Base-by-base conservation (phyloP, 495 filamentous ascomycete species). In the Penicillium coprophilum region DNA sequence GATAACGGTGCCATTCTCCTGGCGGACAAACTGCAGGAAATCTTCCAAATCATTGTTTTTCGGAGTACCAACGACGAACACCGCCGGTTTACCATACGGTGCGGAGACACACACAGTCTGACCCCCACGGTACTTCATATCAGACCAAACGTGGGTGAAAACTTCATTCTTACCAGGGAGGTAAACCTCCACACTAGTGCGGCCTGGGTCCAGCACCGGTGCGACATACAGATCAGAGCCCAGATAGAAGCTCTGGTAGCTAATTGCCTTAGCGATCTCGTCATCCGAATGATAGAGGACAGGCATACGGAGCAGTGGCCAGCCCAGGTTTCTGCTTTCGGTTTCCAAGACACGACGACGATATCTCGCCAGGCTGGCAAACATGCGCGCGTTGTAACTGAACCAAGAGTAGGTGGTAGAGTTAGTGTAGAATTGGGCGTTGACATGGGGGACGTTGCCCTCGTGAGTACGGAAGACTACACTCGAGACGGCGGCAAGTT, bases 241-340 rank as follows among this genome's bases (percentile, higher is more conserved):
- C 12, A 67, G 58, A 50, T 57, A 64, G 47, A 59, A 67, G 61
- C 64, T 67, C 41, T 67, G 53, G 32, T 61, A 64, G 58, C 64
- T 67, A 43, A 64, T 64, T 2, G 45, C 50, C 56, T 62, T 64
- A 0, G 64, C 64, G 36, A 51, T 48, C 11, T 17, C n/a, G 9
- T 64, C 64, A n/a, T 56, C 43, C 4, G 64, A 61, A 49, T 67
- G 50, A 38, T 67, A 67, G 39, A 67, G 47, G 4, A 67, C 64
- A 0, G 64, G 64, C 64, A 67, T 67, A 27, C 64, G 52, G 13
- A 67, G 38, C 50, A 67, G 57, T 27, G 64, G 61, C 64, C 64
- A 67, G 32, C 61, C 61, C n/a, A 49, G 21, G 2, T 46, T 45
- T 44, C 62, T 64, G 46, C 64, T 64, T 23, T 67, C 64, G 23